A percentile compares a stretch with the other conserved stretches of the same genome.
These are phyloP conservation scores for Chalciporus pseudorubinellus DNA, from an alignment of 768 basidiomycete genomes.

Conservation along the genomic window DNA sequence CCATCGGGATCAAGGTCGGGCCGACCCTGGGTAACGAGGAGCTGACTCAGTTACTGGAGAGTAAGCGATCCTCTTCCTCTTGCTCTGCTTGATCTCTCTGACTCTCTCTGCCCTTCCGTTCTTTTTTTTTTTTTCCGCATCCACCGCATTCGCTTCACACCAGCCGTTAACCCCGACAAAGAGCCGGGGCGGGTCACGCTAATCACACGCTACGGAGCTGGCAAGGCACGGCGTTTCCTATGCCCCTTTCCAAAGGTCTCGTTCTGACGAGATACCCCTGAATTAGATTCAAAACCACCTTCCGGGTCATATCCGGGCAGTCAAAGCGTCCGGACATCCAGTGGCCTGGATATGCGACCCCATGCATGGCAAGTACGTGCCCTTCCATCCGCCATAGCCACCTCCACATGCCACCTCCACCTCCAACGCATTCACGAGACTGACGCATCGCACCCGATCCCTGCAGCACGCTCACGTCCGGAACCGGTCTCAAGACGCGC, in stretches of 20 bases:
- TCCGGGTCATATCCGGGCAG: constrained; percentile 76
- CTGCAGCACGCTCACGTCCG: constrained; percentile 78
- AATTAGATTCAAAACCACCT: constrained; percentile 72
- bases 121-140: background rate
- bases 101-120: background rate
- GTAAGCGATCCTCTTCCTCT: constrained; percentile 42
- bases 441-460: background rate
- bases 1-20: constrained; percentile 95
- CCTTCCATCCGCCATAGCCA: background rate
- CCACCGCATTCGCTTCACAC: background rate
- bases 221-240: constrained; percentile 50
- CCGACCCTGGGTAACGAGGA: constrained; percentile 82
- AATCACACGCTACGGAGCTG: constrained; percentile 91
- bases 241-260: background rate
- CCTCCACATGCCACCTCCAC: no score
- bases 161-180: constrained; percentile 85
- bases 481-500: constrained; percentile 82
- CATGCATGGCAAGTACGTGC: constrained; percentile 96
- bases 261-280: constrained; percentile 1
- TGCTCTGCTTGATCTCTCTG: background rate
- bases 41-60: constrained; percentile 68
- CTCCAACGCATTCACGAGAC: background rate
- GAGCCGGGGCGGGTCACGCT: constrained; percentile 83
- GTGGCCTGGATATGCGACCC: constrained; percentile 96
- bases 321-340: constrained; percentile 77